Evolutionary conservation across 2,329 filamentous ascomycete species (phyloP).

Genomic region (Trichoderma sp.): DNA sequence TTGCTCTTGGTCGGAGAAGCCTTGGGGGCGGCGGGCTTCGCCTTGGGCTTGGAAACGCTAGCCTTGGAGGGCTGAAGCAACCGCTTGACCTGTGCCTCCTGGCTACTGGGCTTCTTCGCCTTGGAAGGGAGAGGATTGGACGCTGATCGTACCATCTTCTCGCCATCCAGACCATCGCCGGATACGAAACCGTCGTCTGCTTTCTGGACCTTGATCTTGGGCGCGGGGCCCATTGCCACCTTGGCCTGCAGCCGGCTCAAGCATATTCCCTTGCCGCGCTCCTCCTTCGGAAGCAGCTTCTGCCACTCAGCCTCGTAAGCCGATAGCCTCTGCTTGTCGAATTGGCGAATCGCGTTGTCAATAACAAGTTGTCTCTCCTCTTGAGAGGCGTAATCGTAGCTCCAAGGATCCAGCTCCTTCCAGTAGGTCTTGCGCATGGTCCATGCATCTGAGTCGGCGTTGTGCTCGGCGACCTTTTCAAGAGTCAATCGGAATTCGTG

Average conservation of each 20-base stretch:
- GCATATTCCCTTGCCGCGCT: conserved; percentile 56
- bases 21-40: conserved; percentile 29
- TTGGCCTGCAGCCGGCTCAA: conserved; percentile 60
- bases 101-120: conserved; percentile 53
- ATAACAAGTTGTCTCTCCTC: conserved; percentile 58
- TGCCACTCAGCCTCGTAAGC: conserved; percentile 59
- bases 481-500: conserved; percentile 54
- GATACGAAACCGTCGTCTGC: conserved; percentile 45
- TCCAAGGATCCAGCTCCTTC: conserved; percentile 64
- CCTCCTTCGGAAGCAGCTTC: conserved; percentile 53
- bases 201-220: conserved; percentile 51
- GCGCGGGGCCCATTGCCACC: conserved; percentile 51
- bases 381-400: conserved; percentile 53
- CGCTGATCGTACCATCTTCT: conserved; percentile 47
- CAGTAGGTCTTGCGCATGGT: conserved; percentile 55
- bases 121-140: conserved; percentile 52
- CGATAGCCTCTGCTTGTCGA: conserved; percentile 56
- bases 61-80: conserved; percentile 40
- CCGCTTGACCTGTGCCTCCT: conserved; percentile 55
- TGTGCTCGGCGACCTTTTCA: conserved; percentile 56
- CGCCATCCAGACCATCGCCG: conserved; percentile 37
- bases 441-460: conserved; percentile 50
- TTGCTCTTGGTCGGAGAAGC: conserved; percentile 43
- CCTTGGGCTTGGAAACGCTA: conserved; percentile 28
- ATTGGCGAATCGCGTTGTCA: conserved; percentile 58